Conservation (phyloP, 345 rosid genomes). For the Tarenaya hassleriana region DNA sequence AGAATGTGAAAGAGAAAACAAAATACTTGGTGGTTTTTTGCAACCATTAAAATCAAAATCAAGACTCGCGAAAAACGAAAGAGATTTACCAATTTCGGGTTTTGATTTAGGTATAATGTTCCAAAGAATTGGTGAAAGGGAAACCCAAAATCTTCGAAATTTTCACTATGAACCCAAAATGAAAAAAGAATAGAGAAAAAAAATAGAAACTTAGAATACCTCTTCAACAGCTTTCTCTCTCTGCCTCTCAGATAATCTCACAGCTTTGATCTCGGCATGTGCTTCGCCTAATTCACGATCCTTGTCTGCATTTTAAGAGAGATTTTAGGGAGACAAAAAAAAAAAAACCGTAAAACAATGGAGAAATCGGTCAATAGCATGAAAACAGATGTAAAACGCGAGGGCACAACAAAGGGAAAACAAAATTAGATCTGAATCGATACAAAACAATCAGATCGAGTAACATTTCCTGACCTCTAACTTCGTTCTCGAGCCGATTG, state of each 20-base stretch:
- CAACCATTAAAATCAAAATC: no score
- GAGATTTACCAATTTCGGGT: no score
- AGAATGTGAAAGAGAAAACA: no score
- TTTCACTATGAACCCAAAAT: no score
- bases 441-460: slow-evolving; percentile 51
- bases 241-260: slow-evolving; percentile 68
- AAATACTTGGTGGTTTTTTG: no score
- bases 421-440: slow-evolving; percentile 28
- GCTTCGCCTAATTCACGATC: slow-evolving; percentile 90
- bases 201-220: slow-evolving; percentile 49
- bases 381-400: no score
- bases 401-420: not conserved
- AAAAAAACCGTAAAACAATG: not conserved
- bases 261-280: slow-evolving; percentile 87
- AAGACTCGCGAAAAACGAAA: no score
- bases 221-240: slow-evolving; percentile 99
- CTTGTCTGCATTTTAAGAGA: slow-evolving; percentile 85
- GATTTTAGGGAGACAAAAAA: no score
- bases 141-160: no score
- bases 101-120: not conserved
- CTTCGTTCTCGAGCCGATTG: slow-evolving; percentile 96
- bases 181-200: slow-evolving; percentile 5
- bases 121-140: not conserved
- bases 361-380: not conserved
- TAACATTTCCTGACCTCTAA: slow-evolving; percentile 71